phyloP scores from a whole-genome alignment of 345 rosid species.

The Combretum micranthum region DNA sequence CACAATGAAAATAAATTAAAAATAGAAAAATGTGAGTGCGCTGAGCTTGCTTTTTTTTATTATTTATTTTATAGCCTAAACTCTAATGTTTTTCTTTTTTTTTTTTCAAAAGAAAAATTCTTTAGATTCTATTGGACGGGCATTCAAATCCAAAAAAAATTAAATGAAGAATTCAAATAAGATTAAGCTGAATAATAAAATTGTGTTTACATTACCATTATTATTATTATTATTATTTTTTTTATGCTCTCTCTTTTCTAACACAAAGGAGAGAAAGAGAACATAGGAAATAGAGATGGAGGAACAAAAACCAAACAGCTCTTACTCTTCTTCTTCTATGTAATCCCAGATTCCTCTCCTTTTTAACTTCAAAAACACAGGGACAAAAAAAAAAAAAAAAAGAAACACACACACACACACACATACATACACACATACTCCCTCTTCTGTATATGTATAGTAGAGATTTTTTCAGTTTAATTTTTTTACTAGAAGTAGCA shows the following conservation, averaged over 20 bases:
- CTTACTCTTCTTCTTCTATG: slow-evolving; percentile 2
- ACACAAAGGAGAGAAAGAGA: neutral
- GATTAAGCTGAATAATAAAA: neutral
- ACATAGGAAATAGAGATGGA: slow-evolving; percentile 15
- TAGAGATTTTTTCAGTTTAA: too few species aligned
- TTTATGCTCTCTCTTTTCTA: neutral
- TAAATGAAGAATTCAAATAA: slow-evolving; percentile 2
- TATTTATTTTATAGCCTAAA: too few species aligned
- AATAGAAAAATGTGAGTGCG: slow-evolving; percentile 19
- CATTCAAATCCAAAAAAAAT: slow-evolving; percentile 32
- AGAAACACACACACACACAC: too few species aligned
- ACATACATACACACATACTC: too few species aligned
- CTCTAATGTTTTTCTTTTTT: slow-evolving; percentile 15
- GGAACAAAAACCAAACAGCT: slow-evolving; percentile 14
- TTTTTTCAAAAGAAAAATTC: slow-evolving; percentile 10
- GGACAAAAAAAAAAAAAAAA: too few species aligned
- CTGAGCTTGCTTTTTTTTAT: slow-evolving; percentile 6
- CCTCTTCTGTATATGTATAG: too few species aligned
- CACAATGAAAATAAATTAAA: slow-evolving; percentile 12
- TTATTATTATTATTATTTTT: neutral
- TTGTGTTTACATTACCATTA: neutral
- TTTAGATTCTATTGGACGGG: slow-evolving; percentile 32
- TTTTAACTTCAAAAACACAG: neutral
- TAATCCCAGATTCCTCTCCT: slow-evolving; percentile 7
- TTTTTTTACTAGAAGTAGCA: neutral